These are phyloP conservation scores for Macadamia integrifolia DNA, from an alignment of 164 flowering plant species.

Conservation along the genomic window DNA sequence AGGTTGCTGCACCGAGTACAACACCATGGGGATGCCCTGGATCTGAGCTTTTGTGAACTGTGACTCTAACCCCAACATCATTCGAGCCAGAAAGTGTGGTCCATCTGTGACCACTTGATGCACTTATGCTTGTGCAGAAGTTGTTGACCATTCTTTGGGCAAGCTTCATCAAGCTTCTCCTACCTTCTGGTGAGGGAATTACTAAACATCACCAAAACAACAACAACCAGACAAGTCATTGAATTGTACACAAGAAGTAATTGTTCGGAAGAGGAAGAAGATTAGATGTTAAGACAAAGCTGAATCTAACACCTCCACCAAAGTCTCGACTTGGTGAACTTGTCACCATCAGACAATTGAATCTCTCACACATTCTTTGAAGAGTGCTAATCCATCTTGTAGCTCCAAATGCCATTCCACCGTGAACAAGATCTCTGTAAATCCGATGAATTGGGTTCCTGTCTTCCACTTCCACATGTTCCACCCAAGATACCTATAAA, in stretches of 20 bases:
- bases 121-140: slow-evolving; percentile 48
- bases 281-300: not conserved
- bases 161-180: slow-evolving; percentile 59
- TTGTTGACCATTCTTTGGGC: slow-evolving; percentile 53
- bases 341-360: slow-evolving; percentile 23
- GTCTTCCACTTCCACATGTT: slow-evolving; percentile 48
- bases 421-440: slow-evolving; percentile 31
- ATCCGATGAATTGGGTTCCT: slow-evolving; percentile 22
- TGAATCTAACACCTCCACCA: slow-evolving; percentile 2
- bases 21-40: slow-evolving; percentile 56
- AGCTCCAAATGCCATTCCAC: slow-evolving; percentile 52
- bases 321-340: slow-evolving; percentile 15
- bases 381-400: slow-evolving; percentile 44
- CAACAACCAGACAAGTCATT: too few relatives aligned
- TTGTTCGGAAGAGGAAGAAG: not conserved
- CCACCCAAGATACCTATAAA: slow-evolving; percentile 51
- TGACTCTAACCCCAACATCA: slow-evolving; percentile 44
- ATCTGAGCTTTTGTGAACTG: slow-evolving; percentile 41
- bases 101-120: slow-evolving; percentile 40
- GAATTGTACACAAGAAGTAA: too few relatives aligned
- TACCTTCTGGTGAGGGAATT: slow-evolving; percentile 48
- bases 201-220: slow-evolving; percentile 2
- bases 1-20: slow-evolving; percentile 58
- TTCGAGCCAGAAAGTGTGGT: slow-evolving; percentile 38
- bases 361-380: slow-evolving; percentile 41